These are phyloP conservation scores for Hypoxylon cercidicola DNA, from an alignment of 495 filamentous ascomycete species.

Conservation along the genomic window DNA sequence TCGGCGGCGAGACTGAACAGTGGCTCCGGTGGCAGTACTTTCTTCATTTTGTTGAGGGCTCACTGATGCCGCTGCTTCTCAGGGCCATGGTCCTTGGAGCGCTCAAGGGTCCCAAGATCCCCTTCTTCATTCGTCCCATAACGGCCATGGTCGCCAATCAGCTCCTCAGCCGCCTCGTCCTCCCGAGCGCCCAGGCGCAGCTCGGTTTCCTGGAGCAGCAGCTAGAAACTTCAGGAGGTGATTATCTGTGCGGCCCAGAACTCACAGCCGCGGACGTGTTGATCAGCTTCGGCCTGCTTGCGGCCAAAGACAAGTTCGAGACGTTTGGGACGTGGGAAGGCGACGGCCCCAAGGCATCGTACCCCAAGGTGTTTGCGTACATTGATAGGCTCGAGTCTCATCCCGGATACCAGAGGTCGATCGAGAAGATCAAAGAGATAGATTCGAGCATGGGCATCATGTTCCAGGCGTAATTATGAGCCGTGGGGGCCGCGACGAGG, in stretches of 20 bases:
- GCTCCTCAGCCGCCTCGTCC: conserved; percentile 68
- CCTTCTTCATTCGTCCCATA: conserved; percentile 88
- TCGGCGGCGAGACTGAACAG: conserved; percentile 76
- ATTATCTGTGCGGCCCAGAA: conserved; percentile 75
- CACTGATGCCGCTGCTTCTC: conserved; percentile 74
- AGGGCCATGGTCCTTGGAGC: conserved; percentile 48
- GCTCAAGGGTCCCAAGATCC: conserved; percentile 71
- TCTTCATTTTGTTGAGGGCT: conserved; percentile 81
- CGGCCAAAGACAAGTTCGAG: conserved; percentile 68
- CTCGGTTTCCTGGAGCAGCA: conserved; percentile 78
- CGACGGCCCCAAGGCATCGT: conserved; percentile 36
- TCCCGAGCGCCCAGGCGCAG: conserved; percentile 70
- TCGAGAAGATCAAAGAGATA: conserved; percentile 68
- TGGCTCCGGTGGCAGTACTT: conserved; percentile 82
- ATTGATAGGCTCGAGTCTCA: conserved; percentile 67
- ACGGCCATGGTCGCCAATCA: conserved; percentile 70
- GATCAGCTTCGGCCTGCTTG: conserved; percentile 77
- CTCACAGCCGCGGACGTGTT: conserved; percentile 85
- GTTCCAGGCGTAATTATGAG: conserved; percentile 18
- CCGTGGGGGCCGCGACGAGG: not conserved
- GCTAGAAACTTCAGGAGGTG: conserved; percentile 71
- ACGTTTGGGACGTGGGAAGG: conserved; percentile 40
- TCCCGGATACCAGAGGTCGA: conserved; percentile 66
- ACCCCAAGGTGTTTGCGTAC: conserved; percentile 68
- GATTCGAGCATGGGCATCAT: conserved; percentile 59